Base-by-base conservation (phyloP, 345 rosid species). In the Citrus hindsii region DNA sequence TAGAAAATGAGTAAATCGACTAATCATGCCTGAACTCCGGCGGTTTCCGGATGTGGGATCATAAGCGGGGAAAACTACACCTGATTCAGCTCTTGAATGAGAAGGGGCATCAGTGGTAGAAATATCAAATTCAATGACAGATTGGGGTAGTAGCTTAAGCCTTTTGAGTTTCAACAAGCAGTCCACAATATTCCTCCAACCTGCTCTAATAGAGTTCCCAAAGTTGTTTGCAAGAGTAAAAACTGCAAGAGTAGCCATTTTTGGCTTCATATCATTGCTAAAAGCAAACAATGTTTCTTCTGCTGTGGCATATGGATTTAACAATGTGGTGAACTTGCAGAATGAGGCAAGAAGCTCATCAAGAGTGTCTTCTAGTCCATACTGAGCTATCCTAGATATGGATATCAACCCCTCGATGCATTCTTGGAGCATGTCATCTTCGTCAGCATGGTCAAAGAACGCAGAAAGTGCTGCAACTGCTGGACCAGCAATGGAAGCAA, bases 181-280 rank as follows among this genome's bases (percentile, higher is more conserved):
- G 28, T 95, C 99, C 67, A 95, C 83, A 37, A 95, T 90, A 80
- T 91, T 91, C 82, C 96, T 89, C 99, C 99, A 95, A 3, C 97
- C 97, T n/a, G 90, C 98, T 68, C 91, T 82, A 24, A 95, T 89
- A 0, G 98, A 90, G 61, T 86, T 85, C 4, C 98, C 98, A 1
- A 95, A 95, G 81, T 81, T 87, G 83, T 92, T 93, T 21, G 97
- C 98, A 0, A 92, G 90, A 21, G 92, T 90, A 81, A 95, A 95
- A 70, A 95, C 93, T 1, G 96, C 96, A 2, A 95, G 91, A 24
- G 98, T 92, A 8, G 98, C 99, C 94, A 93, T 91, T 75, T 92
- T 88, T 1, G 99, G 91, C 84, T 95, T 95, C 85, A 92, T 60
- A 59, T 95, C 98, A 30, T 95, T 82, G 77, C 97, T 91, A 69